These are phyloP conservation scores for Colletotrichum truncatum DNA, from an alignment of 2,329 filamentous ascomycete genomes.

Conservation along the genomic window DNA sequence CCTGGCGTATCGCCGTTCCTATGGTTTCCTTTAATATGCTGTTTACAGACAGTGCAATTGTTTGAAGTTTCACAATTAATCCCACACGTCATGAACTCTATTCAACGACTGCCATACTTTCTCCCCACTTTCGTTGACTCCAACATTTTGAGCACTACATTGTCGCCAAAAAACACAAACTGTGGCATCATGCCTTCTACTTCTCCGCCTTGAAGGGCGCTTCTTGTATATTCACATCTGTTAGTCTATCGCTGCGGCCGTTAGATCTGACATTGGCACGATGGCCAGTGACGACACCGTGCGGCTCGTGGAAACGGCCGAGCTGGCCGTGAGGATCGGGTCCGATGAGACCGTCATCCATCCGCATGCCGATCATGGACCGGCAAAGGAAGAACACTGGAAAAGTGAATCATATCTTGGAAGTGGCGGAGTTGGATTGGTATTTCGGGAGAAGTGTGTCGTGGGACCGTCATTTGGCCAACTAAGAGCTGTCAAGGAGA, in stretches of 20 bases:
- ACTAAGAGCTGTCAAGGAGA: conserved; percentile 1
- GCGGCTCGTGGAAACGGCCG: conserved; percentile 3
- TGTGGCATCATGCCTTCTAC: background rate
- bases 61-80: background rate
- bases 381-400: background rate
- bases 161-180: background rate
- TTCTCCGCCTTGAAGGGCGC: background rate
- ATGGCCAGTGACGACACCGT: background rate
- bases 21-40: too few relatives aligned
- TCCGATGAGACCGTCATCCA: conserved; percentile 12
- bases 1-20: too few relatives aligned
- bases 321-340: background rate
- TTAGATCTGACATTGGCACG: background rate
- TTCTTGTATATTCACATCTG: background rate
- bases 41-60: background rate
- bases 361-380: background rate
- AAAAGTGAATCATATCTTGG: conserved; percentile 7
- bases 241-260: background rate
- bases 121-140: background rate
- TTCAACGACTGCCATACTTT: background rate
- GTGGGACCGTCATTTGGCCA: background rate
- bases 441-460: conserved; percentile 10
- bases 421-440: conserved; percentile 2
- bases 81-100: conserved; percentile 13
- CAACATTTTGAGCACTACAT: background rate